Percentiles rank a stretch among this genome's conserved stretches.
Conservation (phyloP, 139 green algal genomes). For the Diplosphaera chodatii region DNA sequence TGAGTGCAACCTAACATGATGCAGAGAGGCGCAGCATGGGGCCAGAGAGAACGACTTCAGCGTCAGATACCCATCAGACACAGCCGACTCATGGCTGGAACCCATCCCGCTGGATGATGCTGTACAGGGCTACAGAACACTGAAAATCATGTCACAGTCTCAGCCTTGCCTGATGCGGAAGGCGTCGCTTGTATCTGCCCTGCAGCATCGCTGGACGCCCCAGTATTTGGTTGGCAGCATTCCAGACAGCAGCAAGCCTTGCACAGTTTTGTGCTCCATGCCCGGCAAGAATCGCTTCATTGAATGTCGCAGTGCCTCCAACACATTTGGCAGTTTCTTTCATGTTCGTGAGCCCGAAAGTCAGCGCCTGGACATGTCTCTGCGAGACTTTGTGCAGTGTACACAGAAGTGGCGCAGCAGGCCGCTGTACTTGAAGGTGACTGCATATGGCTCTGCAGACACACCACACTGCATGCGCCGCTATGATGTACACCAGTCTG, state of each 20-base stretch:
- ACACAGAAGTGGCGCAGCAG: constrained; percentile 26
- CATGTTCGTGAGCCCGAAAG: constrained; percentile 57
- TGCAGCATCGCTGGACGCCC: constrained; percentile 15
- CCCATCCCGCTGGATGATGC: constrained; percentile 21
- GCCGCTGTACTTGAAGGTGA: constrained; percentile 24
- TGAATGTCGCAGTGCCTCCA: constrained; percentile 38
- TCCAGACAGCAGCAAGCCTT: not conserved
- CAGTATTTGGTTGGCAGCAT: constrained; percentile 13
- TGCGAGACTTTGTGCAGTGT: constrained; percentile 43
- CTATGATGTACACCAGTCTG: too few relatives aligned
- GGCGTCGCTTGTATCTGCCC: constrained; percentile 4
- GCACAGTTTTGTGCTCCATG: constrained; percentile 36
- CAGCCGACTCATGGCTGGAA: constrained; percentile 11
- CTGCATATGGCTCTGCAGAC: too few relatives aligned
- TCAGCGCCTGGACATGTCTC: constrained; percentile 26
- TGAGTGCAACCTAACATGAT: not conserved
- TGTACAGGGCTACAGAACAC: constrained; percentile 14
- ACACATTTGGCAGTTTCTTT: constrained; percentile 52
- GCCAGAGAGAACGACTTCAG: constrained; percentile 17
- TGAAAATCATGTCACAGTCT: constrained; percentile 11
- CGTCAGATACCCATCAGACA: constrained; percentile 7
- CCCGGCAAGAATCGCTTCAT: constrained; percentile 42
- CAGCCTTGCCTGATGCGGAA: constrained; percentile 21
- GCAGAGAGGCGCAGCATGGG: constrained; percentile 32
- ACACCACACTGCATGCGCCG: too few relatives aligned